Evolutionary conservation across 495 filamentous ascomycete species (phyloP).

Genomic region (Aspergillus asperescens): DNA sequence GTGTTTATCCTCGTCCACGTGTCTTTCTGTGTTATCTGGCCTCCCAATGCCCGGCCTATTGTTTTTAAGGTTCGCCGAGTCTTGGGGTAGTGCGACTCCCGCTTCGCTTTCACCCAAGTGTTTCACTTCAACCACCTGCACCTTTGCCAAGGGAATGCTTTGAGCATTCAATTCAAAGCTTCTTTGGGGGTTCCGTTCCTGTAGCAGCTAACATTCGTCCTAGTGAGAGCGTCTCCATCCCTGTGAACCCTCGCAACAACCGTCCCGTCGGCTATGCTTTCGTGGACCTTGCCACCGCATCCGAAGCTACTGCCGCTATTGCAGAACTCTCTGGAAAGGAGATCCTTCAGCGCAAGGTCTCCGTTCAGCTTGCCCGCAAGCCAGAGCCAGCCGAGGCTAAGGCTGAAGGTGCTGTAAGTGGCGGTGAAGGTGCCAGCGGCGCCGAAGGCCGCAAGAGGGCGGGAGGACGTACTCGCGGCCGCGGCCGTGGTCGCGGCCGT

Average conservation of each 20-base stretch:
- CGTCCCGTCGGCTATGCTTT: slow-evolving; percentile 99
- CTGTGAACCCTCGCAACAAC: slow-evolving; percentile 96
- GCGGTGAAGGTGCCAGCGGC: slow-evolving; percentile 61
- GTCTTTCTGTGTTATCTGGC: neutral
- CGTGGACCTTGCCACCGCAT: slow-evolving; percentile 90
- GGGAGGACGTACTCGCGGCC: slow-evolving; percentile 68
- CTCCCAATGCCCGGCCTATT: neutral
- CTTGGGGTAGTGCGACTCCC: neutral
- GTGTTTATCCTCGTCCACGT: slow-evolving; percentile 41
- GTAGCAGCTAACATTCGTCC: slow-evolving; percentile 15
- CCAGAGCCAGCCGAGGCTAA: slow-evolving; percentile 79
- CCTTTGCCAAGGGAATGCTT: neutral
- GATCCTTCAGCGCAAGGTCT: slow-evolving; percentile 96
- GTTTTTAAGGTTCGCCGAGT: neutral
- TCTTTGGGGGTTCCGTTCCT: neutral
- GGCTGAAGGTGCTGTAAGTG: slow-evolving; percentile 61
- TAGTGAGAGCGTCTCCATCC: slow-evolving; percentile 97
- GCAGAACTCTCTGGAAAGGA: slow-evolving; percentile 91
- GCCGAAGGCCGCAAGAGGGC: slow-evolving; percentile 74
- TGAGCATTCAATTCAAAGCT: neutral
- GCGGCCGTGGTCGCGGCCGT: slow-evolving; percentile 69
- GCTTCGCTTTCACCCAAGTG: neutral
- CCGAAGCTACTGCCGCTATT: slow-evolving; percentile 92
- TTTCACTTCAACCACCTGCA: neutral
- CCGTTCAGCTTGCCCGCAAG: slow-evolving; percentile 96